phyloP scores from a whole-genome alignment of 1,284 basidiomycete species.

The Tilletiaria anomala region DNA sequence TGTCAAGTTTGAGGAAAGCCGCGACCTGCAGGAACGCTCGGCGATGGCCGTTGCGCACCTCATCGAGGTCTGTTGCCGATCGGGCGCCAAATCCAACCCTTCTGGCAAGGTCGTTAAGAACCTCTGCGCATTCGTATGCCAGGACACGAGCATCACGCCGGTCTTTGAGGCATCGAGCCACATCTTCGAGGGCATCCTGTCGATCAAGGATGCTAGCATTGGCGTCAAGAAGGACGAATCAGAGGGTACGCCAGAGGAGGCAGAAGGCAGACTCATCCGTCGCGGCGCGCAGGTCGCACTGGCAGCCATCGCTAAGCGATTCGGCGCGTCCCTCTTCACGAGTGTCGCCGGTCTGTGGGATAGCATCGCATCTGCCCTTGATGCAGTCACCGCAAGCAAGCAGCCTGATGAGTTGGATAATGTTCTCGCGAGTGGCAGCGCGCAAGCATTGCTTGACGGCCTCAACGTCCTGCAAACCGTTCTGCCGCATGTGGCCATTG shows the following conservation, averaged over 20 bases:
- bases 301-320: conserved; percentile 58
- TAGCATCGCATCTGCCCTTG: conserved; percentile 65
- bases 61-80: conserved; percentile 63
- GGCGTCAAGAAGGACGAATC: conserved; percentile 5
- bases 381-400: not conserved
- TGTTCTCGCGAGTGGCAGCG: not conserved
- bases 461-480: conserved; percentile 76
- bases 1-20: conserved; percentile 71
- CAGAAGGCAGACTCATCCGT: conserved; percentile 43
- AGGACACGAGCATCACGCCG: conserved; percentile 70
- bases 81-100: conserved; percentile 46
- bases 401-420: no score
- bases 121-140: conserved; percentile 84
- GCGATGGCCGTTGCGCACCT: conserved; percentile 73
- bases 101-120: conserved; percentile 95
- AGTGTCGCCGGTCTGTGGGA: conserved; percentile 84
- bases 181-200: conserved; percentile 59
- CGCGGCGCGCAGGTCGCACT: conserved; percentile 79
- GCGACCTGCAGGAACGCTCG: conserved; percentile 76
- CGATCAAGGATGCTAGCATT: conserved; percentile 37
- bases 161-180: conserved; percentile 60
- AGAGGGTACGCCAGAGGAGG: not conserved
- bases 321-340: conserved; percentile 59
- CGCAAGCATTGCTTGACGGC: conserved; percentile 79
- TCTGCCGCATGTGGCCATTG: conserved; percentile 58